Conservation (phyloP, 495 filamentous ascomycete genomes). For the Hypoxylon trugodes region DNA sequence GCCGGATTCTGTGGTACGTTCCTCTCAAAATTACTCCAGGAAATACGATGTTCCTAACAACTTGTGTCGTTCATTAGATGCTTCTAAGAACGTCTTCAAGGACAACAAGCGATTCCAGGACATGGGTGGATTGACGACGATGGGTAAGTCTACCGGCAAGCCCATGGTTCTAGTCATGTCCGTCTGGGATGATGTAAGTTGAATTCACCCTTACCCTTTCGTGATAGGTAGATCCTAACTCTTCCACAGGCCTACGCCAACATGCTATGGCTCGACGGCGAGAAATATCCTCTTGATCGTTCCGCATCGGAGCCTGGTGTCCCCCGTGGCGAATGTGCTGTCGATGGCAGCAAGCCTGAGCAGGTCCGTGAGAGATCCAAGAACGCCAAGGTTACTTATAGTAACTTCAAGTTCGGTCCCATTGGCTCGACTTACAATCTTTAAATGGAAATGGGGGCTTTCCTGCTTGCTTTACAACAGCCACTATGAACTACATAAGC, state of each 20-base stretch:
- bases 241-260: constrained; percentile 61
- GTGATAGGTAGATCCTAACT: neutral
- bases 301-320: constrained; percentile 72
- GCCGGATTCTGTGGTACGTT: constrained; percentile 50
- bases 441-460: constrained; percentile 4
- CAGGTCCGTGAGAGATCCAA: constrained; percentile 43
- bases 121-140: constrained; percentile 67
- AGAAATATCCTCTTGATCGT: constrained; percentile 40
- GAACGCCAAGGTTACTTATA: constrained; percentile 59
- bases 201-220: neutral
- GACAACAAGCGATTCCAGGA: constrained; percentile 64
- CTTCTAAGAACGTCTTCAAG: constrained; percentile 69
- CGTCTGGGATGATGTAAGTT: constrained; percentile 72
- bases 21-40: neutral
- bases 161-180: constrained; percentile 78
- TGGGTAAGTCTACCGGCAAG: constrained; percentile 63
- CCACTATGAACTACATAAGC: too few species aligned
- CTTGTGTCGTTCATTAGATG: constrained; percentile 24
- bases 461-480: constrained; percentile 8
- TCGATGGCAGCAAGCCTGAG: constrained; percentile 63
- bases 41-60: neutral
- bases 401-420: constrained; percentile 75
- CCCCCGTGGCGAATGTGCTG: constrained; percentile 71
- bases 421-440: constrained; percentile 66
- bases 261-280: constrained; percentile 84